A percentile compares a stretch with the other conserved stretches of the same genome.
Evolutionary conservation across 1,284 basidiomycete species (phyloP).

Genomic region (Bjerkandera adusta): DNA sequence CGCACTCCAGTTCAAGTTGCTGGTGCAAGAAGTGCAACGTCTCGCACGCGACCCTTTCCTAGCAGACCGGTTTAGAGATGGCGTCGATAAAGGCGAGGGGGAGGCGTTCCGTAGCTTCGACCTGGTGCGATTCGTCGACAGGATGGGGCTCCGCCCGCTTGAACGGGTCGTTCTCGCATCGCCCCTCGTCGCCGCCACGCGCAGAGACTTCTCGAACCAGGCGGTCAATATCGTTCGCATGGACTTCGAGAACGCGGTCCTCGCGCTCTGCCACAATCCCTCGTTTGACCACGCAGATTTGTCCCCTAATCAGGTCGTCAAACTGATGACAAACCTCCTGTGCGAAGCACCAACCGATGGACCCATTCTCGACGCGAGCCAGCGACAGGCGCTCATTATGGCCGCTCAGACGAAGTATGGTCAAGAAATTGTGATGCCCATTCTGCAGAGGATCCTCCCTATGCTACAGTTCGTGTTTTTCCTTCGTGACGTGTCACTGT

Average conservation of each 20-base stretch:
- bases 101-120: slow-evolving; percentile 80
- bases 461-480: slow-evolving; percentile 54
- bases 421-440: slow-evolving; percentile 47
- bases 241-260: slow-evolving; percentile 75
- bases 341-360: slow-evolving; percentile 62
- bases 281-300: slow-evolving; percentile 81
- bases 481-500: slow-evolving; percentile 47
- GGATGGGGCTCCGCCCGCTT: slow-evolving; percentile 73
- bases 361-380: slow-evolving; percentile 65
- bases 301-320: slow-evolving; percentile 68
- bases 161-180: slow-evolving; percentile 77
- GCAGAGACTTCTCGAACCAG: slow-evolving; percentile 69
- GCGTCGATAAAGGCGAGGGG: slow-evolving; percentile 80
- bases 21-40: slow-evolving; percentile 85
- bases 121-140: slow-evolving; percentile 74
- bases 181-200: slow-evolving; percentile 67
- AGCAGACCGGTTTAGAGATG: slow-evolving; percentile 83
- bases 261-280: slow-evolving; percentile 71
- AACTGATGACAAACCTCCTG: slow-evolving; percentile 78
- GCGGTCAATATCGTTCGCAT: slow-evolving; percentile 64
- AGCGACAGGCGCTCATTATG: slow-evolving; percentile 69
- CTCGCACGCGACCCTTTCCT: slow-evolving; percentile 85
- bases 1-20: slow-evolving; percentile 74
- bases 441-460: slow-evolving; percentile 55
- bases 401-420: slow-evolving; percentile 78